phyloP scores from a whole-genome alignment of 495 filamentous ascomycete species.

The Neurospora terricola region DNA sequence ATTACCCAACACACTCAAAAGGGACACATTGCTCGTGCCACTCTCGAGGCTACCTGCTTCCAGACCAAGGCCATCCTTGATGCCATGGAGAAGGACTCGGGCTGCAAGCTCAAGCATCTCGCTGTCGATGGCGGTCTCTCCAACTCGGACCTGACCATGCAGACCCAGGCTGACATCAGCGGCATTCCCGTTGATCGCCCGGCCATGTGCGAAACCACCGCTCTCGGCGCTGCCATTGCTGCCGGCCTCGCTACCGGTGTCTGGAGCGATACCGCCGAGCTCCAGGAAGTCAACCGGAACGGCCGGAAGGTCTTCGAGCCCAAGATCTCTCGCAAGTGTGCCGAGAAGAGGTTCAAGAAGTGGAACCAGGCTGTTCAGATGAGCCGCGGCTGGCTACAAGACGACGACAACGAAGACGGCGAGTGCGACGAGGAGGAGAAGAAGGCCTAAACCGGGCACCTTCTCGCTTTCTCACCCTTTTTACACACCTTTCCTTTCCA shows the following conservation, averaged over 20 bases:
- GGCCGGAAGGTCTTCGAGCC: conserved; percentile 70
- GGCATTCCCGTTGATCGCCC: conserved; percentile 82
- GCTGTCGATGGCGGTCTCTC: conserved; percentile 93
- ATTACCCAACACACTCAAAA: conserved; percentile 86
- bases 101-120: conserved; percentile 62
- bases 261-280: conserved; percentile 71
- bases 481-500: not conserved
- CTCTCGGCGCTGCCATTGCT: conserved; percentile 87
- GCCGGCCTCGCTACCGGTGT: conserved; percentile 79
- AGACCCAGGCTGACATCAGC: conserved; percentile 88
- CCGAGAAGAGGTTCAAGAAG: conserved; percentile 58
- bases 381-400: conserved; percentile 69
- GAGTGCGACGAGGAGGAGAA: not conserved
- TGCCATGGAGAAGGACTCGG: conserved; percentile 88
- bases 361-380: conserved; percentile 88
- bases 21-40: conserved; percentile 88
- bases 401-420: conserved; percentile 1
- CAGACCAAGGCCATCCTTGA: conserved; percentile 92
- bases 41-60: conserved; percentile 89
- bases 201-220: conserved; percentile 87
- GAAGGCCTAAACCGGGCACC: not conserved
- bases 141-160: conserved; percentile 91
- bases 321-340: conserved; percentile 47
- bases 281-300: conserved; percentile 66
- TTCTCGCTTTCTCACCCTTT: not conserved